Base-by-base conservation (phyloP, 2,329 filamentous ascomycete genomes). In the Aphanocladium album region DNA sequence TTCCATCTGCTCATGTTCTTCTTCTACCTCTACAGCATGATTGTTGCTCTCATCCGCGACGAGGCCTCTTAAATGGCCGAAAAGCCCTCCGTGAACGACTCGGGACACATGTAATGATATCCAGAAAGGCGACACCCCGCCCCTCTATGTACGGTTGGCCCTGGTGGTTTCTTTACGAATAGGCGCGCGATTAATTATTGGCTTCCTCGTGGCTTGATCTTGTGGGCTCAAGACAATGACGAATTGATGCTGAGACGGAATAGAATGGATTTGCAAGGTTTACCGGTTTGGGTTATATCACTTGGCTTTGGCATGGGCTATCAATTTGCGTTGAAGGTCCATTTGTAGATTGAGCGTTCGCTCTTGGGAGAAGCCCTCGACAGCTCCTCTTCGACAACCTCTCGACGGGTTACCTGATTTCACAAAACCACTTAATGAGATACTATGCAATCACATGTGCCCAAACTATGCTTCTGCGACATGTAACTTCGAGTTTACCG, bases 1-100 rank as follows among this genome's bases (percentile, higher is more conserved):
- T 99, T 99, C 84, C 95, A 99, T 78, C 83, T 99, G 63, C 77
- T 99, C 79, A 97, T 99, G 92, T 99, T 99, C 86, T 99, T 99
- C 87, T 99, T 98, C 86, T 99, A 99, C 80, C 89, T 99, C 61
- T 96, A 96, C 85, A 96, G 90, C 88, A 96, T 95, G 90, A 95
- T 95, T 69, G 93, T 97, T 66, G 93, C 95, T 67, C 84, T 99
- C 65, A 99, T 99, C 81, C 88, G 89, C 72, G 95, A 98, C 77
- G 95, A 99, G 80, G 86, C 89, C 63, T 85, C 92, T 77, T 96
- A 88, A 88, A 54, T 61, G 60, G 35, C 30, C 25, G 14, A 43
- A 21, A 51, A 30, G 14, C 35, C 25, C 43, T 53, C 47, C 46
- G 33, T 46, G 14, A 35, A 47, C 47, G 60, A 61, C 35, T 51